Percentiles rank a stretch among this genome's conserved stretches.
Evolutionary conservation across 495 filamentous ascomycete species (phyloP).

Genomic region (Lasiosphaeriaceae sp.): DNA sequence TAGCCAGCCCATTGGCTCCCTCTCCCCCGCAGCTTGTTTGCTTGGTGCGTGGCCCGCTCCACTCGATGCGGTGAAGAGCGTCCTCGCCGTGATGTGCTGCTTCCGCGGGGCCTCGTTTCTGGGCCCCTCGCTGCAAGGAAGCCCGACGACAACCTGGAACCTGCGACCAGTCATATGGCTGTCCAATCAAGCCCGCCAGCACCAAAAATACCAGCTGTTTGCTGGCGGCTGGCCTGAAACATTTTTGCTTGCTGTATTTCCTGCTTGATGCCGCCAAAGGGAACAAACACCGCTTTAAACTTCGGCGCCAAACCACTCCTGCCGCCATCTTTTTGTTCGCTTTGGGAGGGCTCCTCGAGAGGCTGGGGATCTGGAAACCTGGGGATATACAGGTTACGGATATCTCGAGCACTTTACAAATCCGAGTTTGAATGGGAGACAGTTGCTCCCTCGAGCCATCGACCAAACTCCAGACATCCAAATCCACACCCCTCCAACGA

Average conservation of each 20-base stretch:
- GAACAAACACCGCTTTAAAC: neutral
- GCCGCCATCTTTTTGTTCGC: no score
- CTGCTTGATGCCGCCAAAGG: neutral
- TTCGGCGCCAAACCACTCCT: no score
- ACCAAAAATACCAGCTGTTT: conserved; percentile 3
- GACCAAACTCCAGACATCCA: no score
- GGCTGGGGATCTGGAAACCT: no score
- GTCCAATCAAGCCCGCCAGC: conserved; percentile 18
- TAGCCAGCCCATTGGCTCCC: no score
- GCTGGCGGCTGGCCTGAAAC: conserved; percentile 22
- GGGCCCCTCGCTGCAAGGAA: conserved; percentile 5
- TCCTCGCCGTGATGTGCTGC: neutral
- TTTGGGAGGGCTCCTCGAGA: no score
- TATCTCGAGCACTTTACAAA: no score
- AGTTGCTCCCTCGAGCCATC: no score
- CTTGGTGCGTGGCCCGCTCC: neutral
- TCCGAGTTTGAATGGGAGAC: no score
- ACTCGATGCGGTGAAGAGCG: no score
- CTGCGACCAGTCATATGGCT: neutral
- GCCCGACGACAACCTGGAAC: conserved; percentile 5
- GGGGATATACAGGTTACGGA: no score
- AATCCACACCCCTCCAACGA: no score
- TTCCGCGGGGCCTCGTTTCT: neutral
- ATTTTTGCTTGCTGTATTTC: conserved; percentile 4
- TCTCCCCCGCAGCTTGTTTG: neutral